Percentiles rank a stretch among this genome's conserved stretches.
phyloP scores from a whole-genome alignment of 164 flowering plant genomes.

The Warburgia ugandensis region DNA sequence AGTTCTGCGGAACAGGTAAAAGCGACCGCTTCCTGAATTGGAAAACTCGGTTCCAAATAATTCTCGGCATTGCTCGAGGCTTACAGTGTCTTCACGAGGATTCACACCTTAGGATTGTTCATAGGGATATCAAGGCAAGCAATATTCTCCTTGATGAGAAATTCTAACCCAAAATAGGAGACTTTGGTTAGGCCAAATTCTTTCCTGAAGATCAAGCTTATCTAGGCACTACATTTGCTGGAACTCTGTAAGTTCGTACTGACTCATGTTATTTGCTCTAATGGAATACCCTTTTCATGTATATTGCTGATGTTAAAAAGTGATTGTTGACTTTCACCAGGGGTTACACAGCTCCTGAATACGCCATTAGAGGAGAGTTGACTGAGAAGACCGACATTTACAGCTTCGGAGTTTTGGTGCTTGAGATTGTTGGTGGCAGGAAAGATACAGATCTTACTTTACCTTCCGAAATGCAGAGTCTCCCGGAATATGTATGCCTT shows the following conservation, averaged over 20 bases:
- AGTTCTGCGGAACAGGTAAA: slow-evolving; percentile 44
- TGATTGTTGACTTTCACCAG: slow-evolving; percentile 25
- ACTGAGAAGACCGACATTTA: slow-evolving; percentile 69
- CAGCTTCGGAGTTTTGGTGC: slow-evolving; percentile 63
- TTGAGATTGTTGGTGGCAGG: slow-evolving; percentile 53
- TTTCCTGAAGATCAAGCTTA: slow-evolving; percentile 65
- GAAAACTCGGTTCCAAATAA: slow-evolving; percentile 44
- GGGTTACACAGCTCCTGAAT: slow-evolving; percentile 68
- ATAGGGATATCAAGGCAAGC: slow-evolving; percentile 71
- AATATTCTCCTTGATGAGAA: slow-evolving; percentile 64
- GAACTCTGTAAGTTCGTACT: slow-evolving; percentile 47
- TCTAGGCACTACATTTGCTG: slow-evolving; percentile 68
- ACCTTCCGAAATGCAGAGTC: slow-evolving; percentile 60
- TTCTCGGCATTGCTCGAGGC: slow-evolving; percentile 54
- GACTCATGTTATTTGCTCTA: not conserved
- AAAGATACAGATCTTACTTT: slow-evolving; percentile 53
- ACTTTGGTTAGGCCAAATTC: slow-evolving; percentile 62
- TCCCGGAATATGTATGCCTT: slow-evolving; percentile 59
- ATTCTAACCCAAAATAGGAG: slow-evolving; percentile 56
- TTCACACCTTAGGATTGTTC: slow-evolving; percentile 54
- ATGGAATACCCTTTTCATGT: not conserved
- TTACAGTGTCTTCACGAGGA: slow-evolving; percentile 65
- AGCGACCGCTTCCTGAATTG: slow-evolving; percentile 35
- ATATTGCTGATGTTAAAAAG: too few species aligned
- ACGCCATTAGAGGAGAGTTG: slow-evolving; percentile 62